These are phyloP conservation scores for Backusella australiensis DNA, from an alignment of 192 early-diverging fungal species.

Conservation along the genomic window DNA sequence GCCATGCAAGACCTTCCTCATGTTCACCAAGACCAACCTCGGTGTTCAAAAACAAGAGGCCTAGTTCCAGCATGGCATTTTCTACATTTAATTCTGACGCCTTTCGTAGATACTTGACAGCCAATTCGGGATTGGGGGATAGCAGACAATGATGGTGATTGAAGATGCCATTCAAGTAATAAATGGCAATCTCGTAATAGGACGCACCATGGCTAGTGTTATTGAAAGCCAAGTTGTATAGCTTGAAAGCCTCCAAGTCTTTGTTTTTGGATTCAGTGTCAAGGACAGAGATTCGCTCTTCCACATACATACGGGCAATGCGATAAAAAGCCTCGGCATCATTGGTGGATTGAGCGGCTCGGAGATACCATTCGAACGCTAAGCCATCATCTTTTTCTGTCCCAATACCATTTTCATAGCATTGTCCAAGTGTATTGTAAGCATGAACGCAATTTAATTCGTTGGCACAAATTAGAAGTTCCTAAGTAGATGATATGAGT, in stretches of 20 bases:
- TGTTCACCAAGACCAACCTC: slow-evolving; percentile 5
- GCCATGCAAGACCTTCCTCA: background rate
- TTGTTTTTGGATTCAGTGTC: background rate
- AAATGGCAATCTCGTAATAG: slow-evolving; percentile 3
- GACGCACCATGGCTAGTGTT: background rate
- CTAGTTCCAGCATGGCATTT: slow-evolving; percentile 22
- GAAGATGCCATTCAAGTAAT: slow-evolving; percentile 8
- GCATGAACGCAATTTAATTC: slow-evolving; percentile 23
- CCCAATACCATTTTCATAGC: slow-evolving; percentile 32
- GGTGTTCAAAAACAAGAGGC: background rate
- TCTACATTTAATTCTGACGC: slow-evolving; percentile 6
- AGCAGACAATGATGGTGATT: background rate
- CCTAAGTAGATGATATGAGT: background rate
- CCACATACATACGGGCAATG: slow-evolving; percentile 16
- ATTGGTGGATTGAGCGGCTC: slow-evolving; percentile 16
- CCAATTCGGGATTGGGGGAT: background rate
- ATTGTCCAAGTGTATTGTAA: slow-evolving; percentile 30
- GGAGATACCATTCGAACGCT: slow-evolving; percentile 29
- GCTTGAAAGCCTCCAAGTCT: background rate
- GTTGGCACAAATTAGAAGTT: slow-evolving; percentile 29
- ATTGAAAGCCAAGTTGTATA: background rate
- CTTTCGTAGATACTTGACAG: slow-evolving; percentile 11
- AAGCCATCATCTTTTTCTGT: background rate
- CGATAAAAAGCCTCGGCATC: slow-evolving; percentile 34
- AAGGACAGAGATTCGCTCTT: background rate